Conservation (phyloP, 2,329 filamentous ascomycete genomes). For the Macrophomina tecta region DNA sequence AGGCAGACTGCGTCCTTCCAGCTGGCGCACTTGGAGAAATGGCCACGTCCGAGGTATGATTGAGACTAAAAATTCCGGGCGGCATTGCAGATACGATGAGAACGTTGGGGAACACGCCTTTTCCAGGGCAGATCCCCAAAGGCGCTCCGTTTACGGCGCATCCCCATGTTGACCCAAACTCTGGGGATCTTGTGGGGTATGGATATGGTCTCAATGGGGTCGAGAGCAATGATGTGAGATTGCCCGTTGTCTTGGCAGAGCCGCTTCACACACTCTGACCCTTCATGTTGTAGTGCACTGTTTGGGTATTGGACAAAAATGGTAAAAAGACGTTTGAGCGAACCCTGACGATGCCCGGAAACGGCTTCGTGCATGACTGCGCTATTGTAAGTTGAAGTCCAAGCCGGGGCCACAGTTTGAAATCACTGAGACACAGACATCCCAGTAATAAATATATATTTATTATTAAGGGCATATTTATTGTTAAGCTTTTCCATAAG, state of each 20-base stretch:
- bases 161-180: conserved; percentile 32
- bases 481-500: no score
- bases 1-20: no score
- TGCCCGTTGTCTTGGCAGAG: background rate
- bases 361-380: conserved; percentile 52
- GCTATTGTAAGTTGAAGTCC: conserved; percentile 52
- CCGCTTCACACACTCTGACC: background rate
- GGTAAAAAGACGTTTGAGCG: conserved; percentile 41
- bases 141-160: conserved; percentile 33
- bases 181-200: conserved; percentile 31
- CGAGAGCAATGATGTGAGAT: conserved; percentile 47
- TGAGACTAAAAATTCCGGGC: no score
- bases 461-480: no score
- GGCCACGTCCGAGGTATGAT: no score
- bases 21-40: no score
- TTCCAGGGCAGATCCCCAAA: background rate
- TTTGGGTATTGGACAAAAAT: conserved; percentile 37
- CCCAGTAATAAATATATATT: no score
- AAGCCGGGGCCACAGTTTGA: no score
- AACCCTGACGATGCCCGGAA: conserved; percentile 45
- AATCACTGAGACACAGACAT: no score
- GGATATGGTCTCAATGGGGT: conserved; percentile 48
- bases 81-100: background rate
- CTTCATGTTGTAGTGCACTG: background rate
- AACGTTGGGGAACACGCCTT: conserved; percentile 1